Evolutionary conservation across 2,329 filamentous ascomycete genomes (phyloP), one percentile per base, ranked within the genome.

Genomic region (Alternaria gansuensis): DNA sequence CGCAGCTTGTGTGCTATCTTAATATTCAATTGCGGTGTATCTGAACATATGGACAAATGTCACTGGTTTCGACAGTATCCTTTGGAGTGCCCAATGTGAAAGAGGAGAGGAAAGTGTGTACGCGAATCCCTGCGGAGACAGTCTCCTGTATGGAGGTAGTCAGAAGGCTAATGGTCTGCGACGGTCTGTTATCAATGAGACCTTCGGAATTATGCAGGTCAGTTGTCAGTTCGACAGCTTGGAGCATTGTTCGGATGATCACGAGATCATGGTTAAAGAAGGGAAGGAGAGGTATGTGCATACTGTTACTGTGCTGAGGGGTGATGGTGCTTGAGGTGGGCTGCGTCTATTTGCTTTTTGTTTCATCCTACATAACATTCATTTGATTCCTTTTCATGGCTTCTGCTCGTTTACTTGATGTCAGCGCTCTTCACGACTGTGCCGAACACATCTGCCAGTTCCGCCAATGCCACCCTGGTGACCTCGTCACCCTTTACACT

Each of bases 371-470:
- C 13, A n/a, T 14, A 28, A 7, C 2, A 17, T 36, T 0, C 8
- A 24, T 37, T 11, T 11, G 29, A 8, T 31, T 37, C 23, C 14
- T 36, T 31, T 11, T 21, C 9, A 13, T 21, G 24, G 11, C 23
- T 23, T n/a, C 6, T 24, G 10, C 36, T 17, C n/a, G 13, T 13
- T 59, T 48, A 74, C 41, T 80, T 80, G 65, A 84, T 81, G 29
- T 84, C 82, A 23, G 65, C 73, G 65, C 82, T 82, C 63, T 82
- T 77, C 0, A 89, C 78, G 6, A 90, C 79, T 0, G 86, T 89
- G 0, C 81, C 88, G 74, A 90, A 89, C 1, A 80, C 83, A 81
- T 90, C 88, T 0, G 69, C 85, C 70, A 90, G 76, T 75, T 90
- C 88, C 5, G 80, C 79, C 64, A 90, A 74, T 4, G 64, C 66